phyloP scores from a whole-genome alignment of 1,284 basidiomycete species.

The Garcileccinum viscosum region DNA sequence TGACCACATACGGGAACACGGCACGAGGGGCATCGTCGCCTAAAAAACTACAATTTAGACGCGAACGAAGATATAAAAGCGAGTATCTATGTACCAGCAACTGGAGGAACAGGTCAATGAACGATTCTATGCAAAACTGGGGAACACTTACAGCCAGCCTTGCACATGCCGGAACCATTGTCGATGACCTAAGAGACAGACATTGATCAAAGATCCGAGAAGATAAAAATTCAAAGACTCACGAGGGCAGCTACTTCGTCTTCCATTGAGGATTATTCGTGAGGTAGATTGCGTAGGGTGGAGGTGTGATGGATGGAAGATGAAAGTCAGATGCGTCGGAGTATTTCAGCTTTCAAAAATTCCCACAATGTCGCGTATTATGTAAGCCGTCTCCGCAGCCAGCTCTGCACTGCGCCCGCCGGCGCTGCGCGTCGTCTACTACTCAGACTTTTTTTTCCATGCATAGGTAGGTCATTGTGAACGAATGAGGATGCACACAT shows the following conservation, averaged over 20 bases:
- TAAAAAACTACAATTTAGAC: constrained; percentile 34
- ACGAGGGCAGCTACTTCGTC: constrained; percentile 55
- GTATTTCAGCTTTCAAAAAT: constrained; percentile 32
- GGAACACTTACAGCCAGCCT: constrained; percentile 59
- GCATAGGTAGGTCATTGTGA: too few relatives aligned
- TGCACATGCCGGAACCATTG: constrained; percentile 77
- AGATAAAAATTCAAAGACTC: constrained; percentile 14
- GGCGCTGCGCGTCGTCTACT: too few relatives aligned
- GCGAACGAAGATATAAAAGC: neutral
- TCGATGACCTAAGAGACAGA: constrained; percentile 54
- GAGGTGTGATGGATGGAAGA: constrained; percentile 20
- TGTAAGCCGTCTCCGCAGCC: neutral
- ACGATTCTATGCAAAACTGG: neutral
- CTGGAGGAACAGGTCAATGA: constrained; percentile 22
- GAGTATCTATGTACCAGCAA: constrained; percentile 29
- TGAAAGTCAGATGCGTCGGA: constrained; percentile 25
- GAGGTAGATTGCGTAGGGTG: constrained; percentile 24
- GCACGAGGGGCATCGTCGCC: constrained; percentile 82
- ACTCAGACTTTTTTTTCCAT: too few relatives aligned
- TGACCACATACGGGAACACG: constrained; percentile 65
- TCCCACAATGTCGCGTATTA: constrained; percentile 20
- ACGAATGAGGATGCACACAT: too few relatives aligned
- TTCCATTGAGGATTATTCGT: constrained; percentile 42
- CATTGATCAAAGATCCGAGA: neutral
- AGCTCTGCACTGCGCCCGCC: neutral